These are phyloP conservation scores for Suhomyces kilbournensis DNA, from an alignment of 805 yeast species.

Conservation along the genomic window DNA sequence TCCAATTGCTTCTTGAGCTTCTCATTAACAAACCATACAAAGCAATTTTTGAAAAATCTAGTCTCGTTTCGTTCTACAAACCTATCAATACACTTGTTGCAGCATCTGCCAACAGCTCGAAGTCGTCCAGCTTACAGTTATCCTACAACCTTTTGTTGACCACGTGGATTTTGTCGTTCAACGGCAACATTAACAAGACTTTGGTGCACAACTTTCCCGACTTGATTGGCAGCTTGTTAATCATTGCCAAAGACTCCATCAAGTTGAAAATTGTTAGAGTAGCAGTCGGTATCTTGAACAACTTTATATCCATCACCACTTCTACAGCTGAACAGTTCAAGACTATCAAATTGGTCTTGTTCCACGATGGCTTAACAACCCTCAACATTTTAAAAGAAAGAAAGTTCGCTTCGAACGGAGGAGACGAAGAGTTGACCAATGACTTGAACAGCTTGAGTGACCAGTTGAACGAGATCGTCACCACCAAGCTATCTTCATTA, in stretches of 20 bases:
- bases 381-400: constrained; percentile 72
- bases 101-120: constrained; percentile 31
- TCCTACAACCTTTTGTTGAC: constrained; percentile 76
- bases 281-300: constrained; percentile 69
- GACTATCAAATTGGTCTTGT: constrained; percentile 63
- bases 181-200: constrained; percentile 45
- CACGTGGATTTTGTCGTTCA: constrained; percentile 84
- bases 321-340: constrained; percentile 36
- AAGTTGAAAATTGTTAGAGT: constrained; percentile 90
- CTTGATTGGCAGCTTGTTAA: constrained; percentile 50
- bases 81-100: constrained; percentile 29
- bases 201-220: constrained; percentile 53
- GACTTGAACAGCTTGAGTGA: constrained; percentile 63
- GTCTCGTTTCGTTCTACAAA: constrained; percentile 33
- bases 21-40: constrained; percentile 55
- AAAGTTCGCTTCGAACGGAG: constrained; percentile 69
- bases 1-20: constrained; percentile 64
- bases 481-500: constrained; percentile 74
- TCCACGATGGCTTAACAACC: constrained; percentile 71
- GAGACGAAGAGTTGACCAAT: constrained; percentile 79
- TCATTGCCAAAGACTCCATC: constrained; percentile 72
- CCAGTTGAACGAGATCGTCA: constrained; percentile 67
- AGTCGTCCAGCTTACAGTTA: constrained; percentile 63
- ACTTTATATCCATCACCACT: constrained; percentile 44
- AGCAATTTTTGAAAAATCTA: constrained; percentile 39